Percentiles rank a stretch among this genome's conserved stretches.
These are phyloP conservation scores for Cystofilobasidium capitatum DNA, from an alignment of 768 basidiomycete species.

Conservation along the genomic window DNA sequence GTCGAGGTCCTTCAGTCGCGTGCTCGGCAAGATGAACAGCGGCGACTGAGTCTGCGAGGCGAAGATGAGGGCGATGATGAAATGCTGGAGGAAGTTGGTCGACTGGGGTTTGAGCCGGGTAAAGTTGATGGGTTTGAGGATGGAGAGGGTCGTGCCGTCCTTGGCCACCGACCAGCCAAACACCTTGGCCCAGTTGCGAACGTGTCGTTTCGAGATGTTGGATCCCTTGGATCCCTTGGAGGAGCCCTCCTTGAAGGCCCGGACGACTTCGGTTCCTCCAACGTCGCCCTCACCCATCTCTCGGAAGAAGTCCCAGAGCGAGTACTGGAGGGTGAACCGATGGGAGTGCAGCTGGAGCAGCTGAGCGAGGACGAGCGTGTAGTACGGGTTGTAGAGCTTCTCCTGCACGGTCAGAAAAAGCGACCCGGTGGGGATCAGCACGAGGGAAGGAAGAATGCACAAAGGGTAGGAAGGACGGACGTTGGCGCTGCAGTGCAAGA, in stretches of 20 bases:
- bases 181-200: constrained; percentile 66
- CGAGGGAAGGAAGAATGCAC: not conserved
- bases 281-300: constrained; percentile 75
- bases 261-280: constrained; percentile 68
- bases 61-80: constrained; percentile 61
- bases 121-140: constrained; percentile 92
- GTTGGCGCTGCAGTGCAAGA: constrained; percentile 67
- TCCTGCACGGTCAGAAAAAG: constrained; percentile 53
- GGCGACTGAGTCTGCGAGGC: constrained; percentile 68
- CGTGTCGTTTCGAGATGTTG: constrained; percentile 46
- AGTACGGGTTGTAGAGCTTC: constrained; percentile 88
- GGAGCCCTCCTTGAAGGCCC: constrained; percentile 44
- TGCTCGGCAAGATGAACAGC: constrained; percentile 42
- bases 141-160: constrained; percentile 59
- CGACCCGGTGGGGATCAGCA: not conserved
- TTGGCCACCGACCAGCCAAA: constrained; percentile 92
- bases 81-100: constrained; percentile 55
- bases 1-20: constrained; percentile 32
- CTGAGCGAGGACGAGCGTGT: constrained; percentile 75
- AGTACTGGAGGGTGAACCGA: constrained; percentile 87
- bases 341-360: constrained; percentile 69
- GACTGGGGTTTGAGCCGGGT: constrained; percentile 58
- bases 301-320: constrained; percentile 91
- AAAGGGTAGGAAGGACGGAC: not conserved
- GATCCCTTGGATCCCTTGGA: constrained; percentile 35